A percentile compares a stretch with the other conserved stretches of the same genome.
Conservation (phyloP, 495 filamentous ascomycete species). For the Penicillium riverlandense region DNA sequence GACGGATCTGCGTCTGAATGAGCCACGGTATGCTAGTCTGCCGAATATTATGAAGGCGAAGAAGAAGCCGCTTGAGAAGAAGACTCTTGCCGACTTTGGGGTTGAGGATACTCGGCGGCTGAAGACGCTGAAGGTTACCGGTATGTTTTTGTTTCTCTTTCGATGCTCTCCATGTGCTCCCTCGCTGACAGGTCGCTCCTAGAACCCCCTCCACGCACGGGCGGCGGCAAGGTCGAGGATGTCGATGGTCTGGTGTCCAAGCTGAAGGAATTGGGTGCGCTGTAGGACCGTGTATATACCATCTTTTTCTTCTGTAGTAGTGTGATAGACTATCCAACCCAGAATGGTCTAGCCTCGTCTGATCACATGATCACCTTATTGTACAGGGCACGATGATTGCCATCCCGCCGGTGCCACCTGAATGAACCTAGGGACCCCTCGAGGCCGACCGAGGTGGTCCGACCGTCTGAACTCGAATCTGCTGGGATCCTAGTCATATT, state of each 20-base stretch:
- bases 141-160: slow-evolving; percentile 38
- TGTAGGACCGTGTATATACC: slow-evolving; percentile 42
- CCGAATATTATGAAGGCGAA: slow-evolving; percentile 99
- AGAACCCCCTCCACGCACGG: slow-evolving; percentile 86
- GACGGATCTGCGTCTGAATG: slow-evolving; percentile 89
- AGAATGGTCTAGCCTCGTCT: too few species aligned
- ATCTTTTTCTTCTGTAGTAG: too few species aligned
- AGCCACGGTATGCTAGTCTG: slow-evolving; percentile 89
- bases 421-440: too few species aligned
- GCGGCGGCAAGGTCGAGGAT: slow-evolving; percentile 93
- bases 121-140: slow-evolving; percentile 80
- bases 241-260: slow-evolving; percentile 87
- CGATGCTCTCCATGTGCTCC: neutral
- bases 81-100: slow-evolving; percentile 72
- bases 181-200: slow-evolving; percentile 19
- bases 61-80: slow-evolving; percentile 97
- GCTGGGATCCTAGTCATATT: too few species aligned
- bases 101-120: slow-evolving; percentile 66
- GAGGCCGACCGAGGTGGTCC: too few species aligned
- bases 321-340: too few species aligned
- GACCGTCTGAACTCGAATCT: too few species aligned
- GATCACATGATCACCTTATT: too few species aligned
- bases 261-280: slow-evolving; percentile 90
- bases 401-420: too few species aligned
- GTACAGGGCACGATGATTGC: too few species aligned